These are phyloP conservation scores for Tarenaya hassleriana DNA, from an alignment of 345 rosid genomes.

Conservation along the genomic window DNA sequence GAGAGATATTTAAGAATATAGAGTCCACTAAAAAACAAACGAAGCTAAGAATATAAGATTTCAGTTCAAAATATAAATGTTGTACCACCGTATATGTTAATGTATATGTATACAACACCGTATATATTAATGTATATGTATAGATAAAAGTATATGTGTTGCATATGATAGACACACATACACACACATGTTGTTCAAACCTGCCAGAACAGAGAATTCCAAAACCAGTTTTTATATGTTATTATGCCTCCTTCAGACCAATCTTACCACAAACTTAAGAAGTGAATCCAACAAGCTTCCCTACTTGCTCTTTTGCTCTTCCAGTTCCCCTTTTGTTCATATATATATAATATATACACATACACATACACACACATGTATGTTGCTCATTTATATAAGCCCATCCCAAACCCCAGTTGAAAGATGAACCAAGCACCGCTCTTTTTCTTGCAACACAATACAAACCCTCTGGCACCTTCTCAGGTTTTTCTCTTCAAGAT, in stretches of 20 bases:
- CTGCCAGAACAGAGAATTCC: constrained; percentile 57
- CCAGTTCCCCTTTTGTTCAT: constrained; percentile 27
- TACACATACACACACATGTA: too few relatives aligned
- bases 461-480: constrained; percentile 8
- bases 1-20: too few relatives aligned
- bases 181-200: constrained; percentile 86
- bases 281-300: too few relatives aligned
- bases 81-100: too few relatives aligned
- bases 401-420: constrained; percentile 27
- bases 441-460: constrained; percentile 19
- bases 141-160: too few relatives aligned
- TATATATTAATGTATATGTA: too few relatives aligned
- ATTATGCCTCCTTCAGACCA: constrained; percentile 34
- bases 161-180: too few relatives aligned
- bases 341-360: constrained; percentile 17
- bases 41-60: too few relatives aligned
- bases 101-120: too few relatives aligned
- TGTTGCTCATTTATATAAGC: constrained; percentile 15
- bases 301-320: constrained; percentile 37
- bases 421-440: constrained; percentile 22
- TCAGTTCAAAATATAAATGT: too few relatives aligned
- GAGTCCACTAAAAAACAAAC: too few relatives aligned
- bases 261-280: constrained; percentile 36
- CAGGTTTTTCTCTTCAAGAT: too few relatives aligned
- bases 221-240: constrained; percentile 40